phyloP scores from a whole-genome alignment of 768 basidiomycete species.

The Ramaria rubella region DNA sequence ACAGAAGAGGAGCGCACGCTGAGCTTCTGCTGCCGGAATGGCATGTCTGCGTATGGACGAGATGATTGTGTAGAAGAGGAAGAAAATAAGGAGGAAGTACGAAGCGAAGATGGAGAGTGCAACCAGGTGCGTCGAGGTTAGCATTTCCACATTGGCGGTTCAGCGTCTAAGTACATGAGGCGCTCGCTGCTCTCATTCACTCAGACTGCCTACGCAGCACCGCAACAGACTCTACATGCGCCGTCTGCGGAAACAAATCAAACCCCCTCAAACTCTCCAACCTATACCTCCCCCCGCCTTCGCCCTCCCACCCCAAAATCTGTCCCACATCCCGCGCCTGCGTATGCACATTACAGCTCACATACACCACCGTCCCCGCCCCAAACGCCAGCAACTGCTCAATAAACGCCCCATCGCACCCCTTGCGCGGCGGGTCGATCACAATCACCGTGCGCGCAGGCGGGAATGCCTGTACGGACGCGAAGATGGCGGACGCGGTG shows the following conservation, averaged over 20 bases:
- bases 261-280: conserved; percentile 83
- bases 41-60: conserved; percentile 13
- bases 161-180: no score
- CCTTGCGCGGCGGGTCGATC: conserved; percentile 92
- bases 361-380: conserved; percentile 70
- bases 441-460: conserved; percentile 59
- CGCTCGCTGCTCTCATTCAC: neutral
- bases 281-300: conserved; percentile 47
- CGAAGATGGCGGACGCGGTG: conserved; percentile 84
- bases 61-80: conserved; percentile 25
- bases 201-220: conserved; percentile 37
- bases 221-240: conserved; percentile 84
- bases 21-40: conserved; percentile 10
- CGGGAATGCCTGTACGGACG: conserved; percentile 58
- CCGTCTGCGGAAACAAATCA: conserved; percentile 94
- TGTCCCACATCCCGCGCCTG: conserved; percentile 83
- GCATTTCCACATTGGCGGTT: neutral
- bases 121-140: neutral
- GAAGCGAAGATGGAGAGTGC: conserved; percentile 27
- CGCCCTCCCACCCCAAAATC: conserved; percentile 45
- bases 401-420: conserved; percentile 77
- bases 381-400: conserved; percentile 69
- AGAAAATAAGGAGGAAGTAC: conserved; percentile 30
- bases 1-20: conserved; percentile 23
- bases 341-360: conserved; percentile 94